A percentile compares a stretch with the other conserved stretches of the same genome.
Conservation (phyloP, 2,329 filamentous ascomycete genomes). For the Leptosphaerulina australis region DNA sequence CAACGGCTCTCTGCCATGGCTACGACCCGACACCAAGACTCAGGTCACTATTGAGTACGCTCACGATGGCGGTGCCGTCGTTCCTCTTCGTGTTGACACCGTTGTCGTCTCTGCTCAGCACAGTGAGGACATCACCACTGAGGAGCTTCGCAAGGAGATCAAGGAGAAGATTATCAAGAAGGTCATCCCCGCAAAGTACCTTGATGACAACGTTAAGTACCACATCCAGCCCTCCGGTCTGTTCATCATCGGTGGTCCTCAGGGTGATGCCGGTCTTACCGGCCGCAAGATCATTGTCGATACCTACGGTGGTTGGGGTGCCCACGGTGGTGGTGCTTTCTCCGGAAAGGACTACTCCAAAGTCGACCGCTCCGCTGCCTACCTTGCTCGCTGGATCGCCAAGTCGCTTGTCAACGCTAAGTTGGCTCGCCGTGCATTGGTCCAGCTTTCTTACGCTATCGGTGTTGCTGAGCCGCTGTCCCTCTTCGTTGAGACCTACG, state of each 20-base stretch:
- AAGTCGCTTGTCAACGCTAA: slow-evolving; percentile 93
- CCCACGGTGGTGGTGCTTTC: slow-evolving; percentile 99
- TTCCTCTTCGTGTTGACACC: slow-evolving; percentile 92
- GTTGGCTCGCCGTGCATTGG: slow-evolving; percentile 88
- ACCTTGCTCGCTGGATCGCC: slow-evolving; percentile 97
- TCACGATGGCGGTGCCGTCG: slow-evolving; percentile 91
- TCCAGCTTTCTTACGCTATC: slow-evolving; percentile 99
- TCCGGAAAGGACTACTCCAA: slow-evolving; percentile 99
- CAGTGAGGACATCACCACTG: slow-evolving; percentile 83
- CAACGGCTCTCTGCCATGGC: slow-evolving; percentile 87
- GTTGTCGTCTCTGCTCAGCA: slow-evolving; percentile 97
- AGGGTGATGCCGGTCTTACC: slow-evolving; percentile 98
- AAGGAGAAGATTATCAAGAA: slow-evolving; percentile 96
- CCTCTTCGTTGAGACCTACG: slow-evolving; percentile 97
- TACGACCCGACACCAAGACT: slow-evolving; percentile 98
- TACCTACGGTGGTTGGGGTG: slow-evolving; percentile 99
- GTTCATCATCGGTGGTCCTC: slow-evolving; percentile 98
- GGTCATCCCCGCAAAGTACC: slow-evolving; percentile 89
- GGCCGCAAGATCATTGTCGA: slow-evolving; percentile 99
- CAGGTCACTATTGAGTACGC: slow-evolving; percentile 99
- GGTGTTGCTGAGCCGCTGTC: slow-evolving; percentile 98
- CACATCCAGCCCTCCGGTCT: slow-evolving; percentile 98
- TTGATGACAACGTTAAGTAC: slow-evolving; percentile 93
- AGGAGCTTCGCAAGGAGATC: slow-evolving; percentile 92
- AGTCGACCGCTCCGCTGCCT: slow-evolving; percentile 97